phyloP scores from a whole-genome alignment of 768 basidiomycete species.

The Clathrus columnatus region DNA sequence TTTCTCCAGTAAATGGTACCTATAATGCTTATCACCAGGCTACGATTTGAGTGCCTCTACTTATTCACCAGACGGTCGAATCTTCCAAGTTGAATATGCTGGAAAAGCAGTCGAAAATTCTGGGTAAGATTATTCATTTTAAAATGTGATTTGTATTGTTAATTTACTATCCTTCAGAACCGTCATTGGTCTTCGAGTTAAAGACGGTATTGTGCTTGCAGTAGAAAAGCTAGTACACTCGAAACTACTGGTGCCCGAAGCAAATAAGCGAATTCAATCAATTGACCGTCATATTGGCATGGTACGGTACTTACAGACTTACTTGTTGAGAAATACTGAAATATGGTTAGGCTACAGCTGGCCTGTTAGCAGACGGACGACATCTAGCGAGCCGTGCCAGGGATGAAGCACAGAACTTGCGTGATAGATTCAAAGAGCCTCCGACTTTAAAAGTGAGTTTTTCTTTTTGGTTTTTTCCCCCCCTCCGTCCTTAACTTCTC shows the following conservation, averaged over 20 bases:
- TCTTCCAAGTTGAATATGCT: slow-evolving; percentile 99
- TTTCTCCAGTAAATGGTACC: background rate
- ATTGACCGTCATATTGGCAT: slow-evolving; percentile 91
- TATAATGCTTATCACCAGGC: slow-evolving; percentile 31
- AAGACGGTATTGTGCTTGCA: slow-evolving; percentile 89
- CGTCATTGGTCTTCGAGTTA: slow-evolving; percentile 90
- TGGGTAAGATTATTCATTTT: slow-evolving; percentile 47
- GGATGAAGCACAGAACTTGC: slow-evolving; percentile 70
- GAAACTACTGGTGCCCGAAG: slow-evolving; percentile 87
- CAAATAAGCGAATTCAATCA: slow-evolving; percentile 88
- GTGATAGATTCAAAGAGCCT: slow-evolving; percentile 64
- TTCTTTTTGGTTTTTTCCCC: background rate
- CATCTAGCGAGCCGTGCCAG: slow-evolving; percentile 78
- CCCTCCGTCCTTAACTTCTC: slow-evolving; percentile 19
- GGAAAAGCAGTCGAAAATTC: slow-evolving; percentile 98
- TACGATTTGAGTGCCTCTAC: slow-evolving; percentile 95
- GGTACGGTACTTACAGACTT: slow-evolving; percentile 36
- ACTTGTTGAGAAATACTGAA: background rate
- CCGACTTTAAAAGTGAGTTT: slow-evolving; percentile 64
- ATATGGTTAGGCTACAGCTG: slow-evolving; percentile 70
- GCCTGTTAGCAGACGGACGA: slow-evolving; percentile 87
- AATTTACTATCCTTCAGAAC: slow-evolving; percentile 47
- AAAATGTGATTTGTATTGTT: slow-evolving; percentile 3
- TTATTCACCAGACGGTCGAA: slow-evolving; percentile 94
- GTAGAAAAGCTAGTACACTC: slow-evolving; percentile 98